phyloP scores from a whole-genome alignment of 495 filamentous ascomycete species.

The Eremomyces bilateralis region DNA sequence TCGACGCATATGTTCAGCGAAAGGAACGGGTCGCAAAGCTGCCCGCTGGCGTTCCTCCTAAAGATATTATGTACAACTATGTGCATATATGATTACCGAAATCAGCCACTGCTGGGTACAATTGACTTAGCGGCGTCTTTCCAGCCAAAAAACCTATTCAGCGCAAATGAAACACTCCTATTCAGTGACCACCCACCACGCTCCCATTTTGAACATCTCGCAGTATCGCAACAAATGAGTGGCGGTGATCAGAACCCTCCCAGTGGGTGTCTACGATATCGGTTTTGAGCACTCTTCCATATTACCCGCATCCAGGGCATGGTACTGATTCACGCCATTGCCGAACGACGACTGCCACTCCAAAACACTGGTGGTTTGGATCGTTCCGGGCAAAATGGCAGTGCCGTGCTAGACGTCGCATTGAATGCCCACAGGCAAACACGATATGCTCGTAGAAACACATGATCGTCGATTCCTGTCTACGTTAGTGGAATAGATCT shows the following conservation, averaged over 20 bases:
- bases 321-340: too few species aligned
- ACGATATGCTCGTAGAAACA: slow-evolving; percentile 44
- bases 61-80: background rate
- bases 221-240: too few species aligned
- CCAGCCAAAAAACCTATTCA: background rate
- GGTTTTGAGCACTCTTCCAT: background rate
- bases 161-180: background rate
- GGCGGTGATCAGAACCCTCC: too few species aligned
- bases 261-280: slow-evolving; percentile 16
- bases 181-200: too few species aligned
- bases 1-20: too few species aligned
- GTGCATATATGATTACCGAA: background rate
- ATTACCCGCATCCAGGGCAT: too few species aligned
- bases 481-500: background rate
- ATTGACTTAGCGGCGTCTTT: background rate
- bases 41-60: too few species aligned
- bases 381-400: slow-evolving; percentile 53
- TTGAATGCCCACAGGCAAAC: slow-evolving; percentile 36
- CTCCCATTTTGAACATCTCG: too few species aligned
- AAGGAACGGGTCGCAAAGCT: too few species aligned
- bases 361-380: slow-evolving; percentile 36
- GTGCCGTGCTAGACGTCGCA: slow-evolving; percentile 32
- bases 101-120: background rate
- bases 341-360: slow-evolving; percentile 29
- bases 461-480: slow-evolving; percentile 21